Percentiles rank a stretch among this genome's conserved stretches.
phyloP scores from a whole-genome alignment of 1,139 yeast genomes.

The Magnusiomyces sp. region DNA sequence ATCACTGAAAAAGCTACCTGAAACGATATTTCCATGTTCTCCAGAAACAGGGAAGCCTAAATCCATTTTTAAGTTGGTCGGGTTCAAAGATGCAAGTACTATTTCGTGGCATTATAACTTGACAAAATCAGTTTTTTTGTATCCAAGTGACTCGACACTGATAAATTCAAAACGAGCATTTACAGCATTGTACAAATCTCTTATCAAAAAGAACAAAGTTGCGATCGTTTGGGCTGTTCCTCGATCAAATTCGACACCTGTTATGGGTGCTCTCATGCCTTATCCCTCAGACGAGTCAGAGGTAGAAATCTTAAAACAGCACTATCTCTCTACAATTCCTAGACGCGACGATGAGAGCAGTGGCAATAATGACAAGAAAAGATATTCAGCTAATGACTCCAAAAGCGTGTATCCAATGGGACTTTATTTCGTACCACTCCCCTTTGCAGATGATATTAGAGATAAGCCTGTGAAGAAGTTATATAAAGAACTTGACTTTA shows the following conservation, averaged over 20 bases:
- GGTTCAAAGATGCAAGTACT: slow-evolving; percentile 45
- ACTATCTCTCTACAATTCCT: too few relatives aligned
- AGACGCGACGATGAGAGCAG: too few relatives aligned
- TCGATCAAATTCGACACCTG: slow-evolving; percentile 48
- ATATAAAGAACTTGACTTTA: background rate
- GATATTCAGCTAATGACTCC: slow-evolving; percentile 10
- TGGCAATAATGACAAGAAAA: slow-evolving; percentile 13
- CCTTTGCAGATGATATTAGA: slow-evolving; percentile 34
- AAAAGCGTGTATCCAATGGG: slow-evolving; percentile 26
- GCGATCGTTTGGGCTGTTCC: slow-evolving; percentile 70
- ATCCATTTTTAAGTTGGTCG: slow-evolving; percentile 42
- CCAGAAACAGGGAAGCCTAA: slow-evolving; percentile 32
- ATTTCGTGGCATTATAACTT: slow-evolving; percentile 39
- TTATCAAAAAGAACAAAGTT: slow-evolving; percentile 43
- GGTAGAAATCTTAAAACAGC: too few relatives aligned
- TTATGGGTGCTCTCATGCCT: slow-evolving; percentile 54
- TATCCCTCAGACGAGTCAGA: too few relatives aligned
- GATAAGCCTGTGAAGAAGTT: slow-evolving; percentile 20
- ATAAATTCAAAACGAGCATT: slow-evolving; percentile 61
- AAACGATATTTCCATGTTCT: slow-evolving; percentile 36
- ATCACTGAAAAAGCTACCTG: slow-evolving; percentile 40
- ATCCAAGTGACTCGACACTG: slow-evolving; percentile 48
- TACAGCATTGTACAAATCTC: slow-evolving; percentile 55
- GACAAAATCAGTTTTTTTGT: slow-evolving; percentile 50
- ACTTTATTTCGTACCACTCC: slow-evolving; percentile 31